Conservation (phyloP, 805 yeast genomes). For the Barnettozyma botsteinii region DNA sequence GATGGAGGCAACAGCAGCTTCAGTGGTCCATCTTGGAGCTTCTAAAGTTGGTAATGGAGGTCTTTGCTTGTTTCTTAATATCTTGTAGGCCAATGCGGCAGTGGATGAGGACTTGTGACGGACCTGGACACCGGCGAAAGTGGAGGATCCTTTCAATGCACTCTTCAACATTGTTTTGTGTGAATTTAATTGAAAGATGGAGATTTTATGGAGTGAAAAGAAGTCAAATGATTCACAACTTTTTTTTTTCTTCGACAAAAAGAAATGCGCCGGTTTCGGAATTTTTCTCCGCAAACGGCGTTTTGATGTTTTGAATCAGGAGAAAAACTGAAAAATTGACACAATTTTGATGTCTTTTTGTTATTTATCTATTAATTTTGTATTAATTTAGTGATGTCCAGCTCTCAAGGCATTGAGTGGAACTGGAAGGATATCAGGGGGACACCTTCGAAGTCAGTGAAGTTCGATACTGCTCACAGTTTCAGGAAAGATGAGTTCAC, state of each 20-base stretch:
- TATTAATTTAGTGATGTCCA: too few species aligned
- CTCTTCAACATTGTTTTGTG: constrained; percentile 2
- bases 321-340: neutral
- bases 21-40: constrained; percentile 93
- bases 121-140: constrained; percentile 10
- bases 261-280: neutral
- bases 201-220: neutral
- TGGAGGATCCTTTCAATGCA: constrained; percentile 1
- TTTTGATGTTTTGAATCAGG: too few species aligned
- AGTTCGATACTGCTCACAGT: constrained; percentile 10
- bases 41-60: constrained; percentile 93
- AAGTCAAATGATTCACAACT: neutral
- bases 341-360: too few species aligned
- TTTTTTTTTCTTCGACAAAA: neutral
- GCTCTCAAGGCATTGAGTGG: too few species aligned
- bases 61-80: constrained; percentile 72
- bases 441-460: constrained; percentile 13
- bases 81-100: constrained; percentile 91
- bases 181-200: neutral
- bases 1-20: constrained; percentile 92
- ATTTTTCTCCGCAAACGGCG: too few species aligned
- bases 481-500: constrained; percentile 17
- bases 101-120: constrained; percentile 57
- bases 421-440: constrained; percentile 19
- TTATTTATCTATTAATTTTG: too few species aligned